Conservation (phyloP, 2,329 filamentous ascomycete species). For the Bimuria novae-zelandiae region DNA sequence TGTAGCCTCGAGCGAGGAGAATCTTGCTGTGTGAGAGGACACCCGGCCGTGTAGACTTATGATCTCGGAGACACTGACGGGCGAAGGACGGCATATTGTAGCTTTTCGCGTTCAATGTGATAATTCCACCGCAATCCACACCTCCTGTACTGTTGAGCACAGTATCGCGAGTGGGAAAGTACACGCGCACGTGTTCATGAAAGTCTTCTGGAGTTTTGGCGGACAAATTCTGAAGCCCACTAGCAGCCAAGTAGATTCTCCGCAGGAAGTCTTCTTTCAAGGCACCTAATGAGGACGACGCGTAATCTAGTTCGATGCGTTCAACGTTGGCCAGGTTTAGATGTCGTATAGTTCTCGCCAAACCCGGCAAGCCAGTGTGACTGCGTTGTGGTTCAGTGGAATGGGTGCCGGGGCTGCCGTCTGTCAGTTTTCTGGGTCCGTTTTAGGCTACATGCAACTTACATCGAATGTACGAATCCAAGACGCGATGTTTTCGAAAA, state of each 20-base stretch:
- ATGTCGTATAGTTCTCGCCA: constrained; percentile 65
- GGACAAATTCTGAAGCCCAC: constrained; percentile 44
- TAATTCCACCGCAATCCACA: constrained; percentile 70
- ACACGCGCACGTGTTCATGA: constrained; percentile 32
- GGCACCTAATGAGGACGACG: constrained; percentile 80
- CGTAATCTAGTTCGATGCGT: constrained; percentile 71
- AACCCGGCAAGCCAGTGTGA: constrained; percentile 72
- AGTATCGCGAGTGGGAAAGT: constrained; percentile 38
- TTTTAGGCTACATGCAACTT: constrained; percentile 39
- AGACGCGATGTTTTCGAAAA: constrained; percentile 73
- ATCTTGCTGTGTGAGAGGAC: constrained; percentile 90
- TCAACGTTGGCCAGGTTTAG: constrained; percentile 40
- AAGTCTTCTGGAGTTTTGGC: constrained; percentile 9
- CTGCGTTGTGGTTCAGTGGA: constrained; percentile 41
- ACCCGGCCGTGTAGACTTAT: constrained; percentile 69
- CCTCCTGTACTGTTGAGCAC: constrained; percentile 69
- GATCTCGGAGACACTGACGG: constrained; percentile 72
- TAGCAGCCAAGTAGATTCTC: constrained; percentile 61
- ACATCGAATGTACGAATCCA: constrained; percentile 87
- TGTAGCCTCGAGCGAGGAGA: constrained; percentile 38
- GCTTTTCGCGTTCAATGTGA: constrained; percentile 76
- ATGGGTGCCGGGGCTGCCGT: constrained; percentile 39
- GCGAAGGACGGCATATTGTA: constrained; percentile 75
- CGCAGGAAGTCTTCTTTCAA: constrained; percentile 70
- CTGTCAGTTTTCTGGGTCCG: constrained; percentile 6